phyloP scores from a whole-genome alignment of 495 filamentous ascomycete genomes.

The Margaritispora aquatica region DNA sequence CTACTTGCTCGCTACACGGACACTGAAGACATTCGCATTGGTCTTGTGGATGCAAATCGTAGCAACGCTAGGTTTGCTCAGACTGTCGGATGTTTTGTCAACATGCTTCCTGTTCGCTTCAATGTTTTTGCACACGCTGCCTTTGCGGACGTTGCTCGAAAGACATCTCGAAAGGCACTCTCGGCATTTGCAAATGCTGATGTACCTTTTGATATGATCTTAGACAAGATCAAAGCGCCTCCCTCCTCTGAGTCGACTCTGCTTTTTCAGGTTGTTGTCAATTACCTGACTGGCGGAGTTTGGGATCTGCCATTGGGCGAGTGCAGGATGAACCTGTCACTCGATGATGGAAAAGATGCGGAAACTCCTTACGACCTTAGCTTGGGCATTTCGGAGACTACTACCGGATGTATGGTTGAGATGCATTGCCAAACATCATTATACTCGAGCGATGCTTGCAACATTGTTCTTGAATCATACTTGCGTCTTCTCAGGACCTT shows the following conservation, averaged over 20 bases:
- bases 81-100: neutral
- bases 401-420: neutral
- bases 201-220: neutral
- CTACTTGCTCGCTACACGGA: too few species aligned
- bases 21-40: neutral
- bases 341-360: neutral
- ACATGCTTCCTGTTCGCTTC: neutral
- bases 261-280: neutral
- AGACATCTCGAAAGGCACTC: neutral
- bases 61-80: neutral
- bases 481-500: too few species aligned
- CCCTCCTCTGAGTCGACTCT: neutral
- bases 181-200: neutral
- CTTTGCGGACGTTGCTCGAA: neutral
- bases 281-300: neutral
- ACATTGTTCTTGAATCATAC: too few species aligned
- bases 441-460: neutral
- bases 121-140: neutral
- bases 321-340: neutral
- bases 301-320: neutral
- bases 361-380: neutral
- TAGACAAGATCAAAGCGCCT: neutral
- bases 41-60: neutral
- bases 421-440: neutral
- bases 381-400: neutral